Conservation (phyloP, 1,284 basidiomycete species). For the Heterobasidion annosum region DNA sequence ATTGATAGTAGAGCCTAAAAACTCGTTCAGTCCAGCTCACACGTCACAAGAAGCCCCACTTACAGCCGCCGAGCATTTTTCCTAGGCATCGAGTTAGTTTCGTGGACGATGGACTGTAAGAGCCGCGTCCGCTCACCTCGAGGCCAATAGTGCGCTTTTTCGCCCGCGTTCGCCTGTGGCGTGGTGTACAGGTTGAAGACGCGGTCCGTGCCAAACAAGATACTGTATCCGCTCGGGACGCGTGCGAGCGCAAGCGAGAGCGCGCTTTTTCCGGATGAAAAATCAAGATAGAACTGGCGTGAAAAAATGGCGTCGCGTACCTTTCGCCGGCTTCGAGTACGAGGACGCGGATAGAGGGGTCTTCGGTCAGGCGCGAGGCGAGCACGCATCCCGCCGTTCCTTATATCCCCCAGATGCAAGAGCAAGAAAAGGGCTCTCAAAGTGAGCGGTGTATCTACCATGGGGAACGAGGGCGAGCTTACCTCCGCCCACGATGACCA, state of each 20-base stretch:
- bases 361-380: conserved; percentile 55
- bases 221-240: conserved; percentile 11
- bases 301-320: conserved; percentile 21
- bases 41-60: conserved; percentile 16
- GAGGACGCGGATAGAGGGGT: conserved; percentile 44
- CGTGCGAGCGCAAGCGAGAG: neutral
- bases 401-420: conserved; percentile 13
- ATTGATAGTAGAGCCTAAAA: conserved; percentile 52
- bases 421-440: too few relatives aligned
- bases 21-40: neutral
- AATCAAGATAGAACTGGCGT: neutral
- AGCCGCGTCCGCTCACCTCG: conserved; percentile 32
- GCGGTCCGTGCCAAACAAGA: conserved; percentile 32
- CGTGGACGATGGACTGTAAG: neutral
- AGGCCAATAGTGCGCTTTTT: conserved; percentile 40
- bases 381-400: conserved; percentile 65
- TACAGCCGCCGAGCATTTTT: conserved; percentile 64
- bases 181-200: conserved; percentile 47
- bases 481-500: conserved; percentile 62
- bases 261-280: neutral
- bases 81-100: conserved; percentile 23
- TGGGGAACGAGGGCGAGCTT: conserved; percentile 5
- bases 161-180: conserved; percentile 29
- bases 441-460: too few relatives aligned
- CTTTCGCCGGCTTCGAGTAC: conserved; percentile 60